A percentile compares a stretch with the other conserved stretches of the same genome.
Conservation (phyloP, 139 green algal genomes). For the Ettlia oleoabundans region DNA sequence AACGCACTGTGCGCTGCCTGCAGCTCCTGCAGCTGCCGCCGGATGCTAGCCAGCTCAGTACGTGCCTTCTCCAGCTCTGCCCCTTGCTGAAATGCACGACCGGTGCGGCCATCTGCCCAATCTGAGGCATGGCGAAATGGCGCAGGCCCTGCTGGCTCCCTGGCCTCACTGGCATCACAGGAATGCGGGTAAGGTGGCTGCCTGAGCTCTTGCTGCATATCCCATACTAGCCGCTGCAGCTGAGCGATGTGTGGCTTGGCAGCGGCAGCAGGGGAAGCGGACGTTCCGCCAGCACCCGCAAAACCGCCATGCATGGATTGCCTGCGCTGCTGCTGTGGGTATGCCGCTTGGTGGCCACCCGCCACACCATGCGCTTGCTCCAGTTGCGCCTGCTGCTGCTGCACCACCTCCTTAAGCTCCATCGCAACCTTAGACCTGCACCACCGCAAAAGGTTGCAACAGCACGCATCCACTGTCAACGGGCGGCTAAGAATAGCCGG, state of each 20-base stretch:
- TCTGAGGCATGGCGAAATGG: too few species aligned
- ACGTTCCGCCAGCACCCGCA: too few species aligned
- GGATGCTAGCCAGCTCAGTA: neutral
- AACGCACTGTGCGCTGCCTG: neutral
- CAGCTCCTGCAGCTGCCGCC: conserved; percentile 9
- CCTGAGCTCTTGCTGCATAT: conserved; percentile 22
- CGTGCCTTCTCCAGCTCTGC: too few species aligned
- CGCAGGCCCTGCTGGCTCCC: too few species aligned
- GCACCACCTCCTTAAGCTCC: conserved; percentile 34
- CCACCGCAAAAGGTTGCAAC: neutral
- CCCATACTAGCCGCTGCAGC: conserved; percentile 37
- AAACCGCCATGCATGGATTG: neutral
- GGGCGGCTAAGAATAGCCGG: too few species aligned
- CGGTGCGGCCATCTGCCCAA: neutral
- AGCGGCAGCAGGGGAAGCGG: neutral
- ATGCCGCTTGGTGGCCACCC: neutral
- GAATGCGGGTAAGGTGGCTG: too few species aligned
- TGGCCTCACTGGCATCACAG: too few species aligned
- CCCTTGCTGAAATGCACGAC: too few species aligned
- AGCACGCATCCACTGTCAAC: neutral
- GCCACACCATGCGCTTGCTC: neutral
- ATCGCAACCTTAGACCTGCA: conserved; percentile 31
- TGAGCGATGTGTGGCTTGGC: conserved; percentile 16
- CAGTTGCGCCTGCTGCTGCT: conserved; percentile 35
- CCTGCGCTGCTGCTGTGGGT: neutral